phyloP scores from a whole-genome alignment of 23 red algal genomes.

The Gracilariopsis chorda region DNA sequence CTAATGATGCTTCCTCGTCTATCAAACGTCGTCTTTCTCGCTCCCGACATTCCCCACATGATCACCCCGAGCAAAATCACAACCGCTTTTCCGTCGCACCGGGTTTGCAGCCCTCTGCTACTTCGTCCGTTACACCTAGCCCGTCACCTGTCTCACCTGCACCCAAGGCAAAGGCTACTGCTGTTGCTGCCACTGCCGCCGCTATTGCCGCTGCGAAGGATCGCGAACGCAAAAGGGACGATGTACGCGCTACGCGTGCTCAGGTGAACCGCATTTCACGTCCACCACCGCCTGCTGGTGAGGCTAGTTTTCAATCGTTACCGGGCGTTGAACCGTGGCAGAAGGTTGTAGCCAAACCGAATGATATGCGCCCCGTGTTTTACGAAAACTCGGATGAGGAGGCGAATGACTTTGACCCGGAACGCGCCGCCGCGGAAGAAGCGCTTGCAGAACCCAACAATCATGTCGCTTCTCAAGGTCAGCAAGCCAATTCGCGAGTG shows the following conservation, averaged over 20 bases:
- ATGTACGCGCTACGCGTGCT: conserved; percentile 20
- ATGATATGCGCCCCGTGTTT: conserved; percentile 34
- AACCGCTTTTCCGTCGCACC: neutral
- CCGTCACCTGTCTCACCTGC: neutral
- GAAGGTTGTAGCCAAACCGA: conserved; percentile 13
- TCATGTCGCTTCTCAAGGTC: neutral
- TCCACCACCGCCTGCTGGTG: conserved; percentile 27
- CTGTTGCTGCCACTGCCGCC: conserved; percentile 49
- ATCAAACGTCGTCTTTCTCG: conserved; percentile 22
- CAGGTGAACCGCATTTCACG: conserved; percentile 16
- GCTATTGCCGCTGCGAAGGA: conserved; percentile 67
- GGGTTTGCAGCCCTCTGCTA: neutral
- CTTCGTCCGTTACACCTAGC: neutral
- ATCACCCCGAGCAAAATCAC: neutral
- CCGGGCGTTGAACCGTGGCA: conserved; percentile 11
- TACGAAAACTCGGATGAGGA: conserved; percentile 71
- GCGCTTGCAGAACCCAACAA: conserved; percentile 44
- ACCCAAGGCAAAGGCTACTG: conserved; percentile 55
- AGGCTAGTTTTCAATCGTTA: conserved; percentile 51
- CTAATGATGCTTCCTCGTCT: conserved; percentile 8
- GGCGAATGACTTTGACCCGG: conserved; percentile 56
- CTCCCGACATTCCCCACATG: conserved; percentile 9
- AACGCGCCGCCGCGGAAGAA: conserved; percentile 57
- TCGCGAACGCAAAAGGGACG: conserved; percentile 57
- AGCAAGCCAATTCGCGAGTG: neutral